A percentile compares a stretch with the other conserved stretches of the same genome.
Conservation (phyloP, 345 rosid genomes). For the Angophora floribunda region DNA sequence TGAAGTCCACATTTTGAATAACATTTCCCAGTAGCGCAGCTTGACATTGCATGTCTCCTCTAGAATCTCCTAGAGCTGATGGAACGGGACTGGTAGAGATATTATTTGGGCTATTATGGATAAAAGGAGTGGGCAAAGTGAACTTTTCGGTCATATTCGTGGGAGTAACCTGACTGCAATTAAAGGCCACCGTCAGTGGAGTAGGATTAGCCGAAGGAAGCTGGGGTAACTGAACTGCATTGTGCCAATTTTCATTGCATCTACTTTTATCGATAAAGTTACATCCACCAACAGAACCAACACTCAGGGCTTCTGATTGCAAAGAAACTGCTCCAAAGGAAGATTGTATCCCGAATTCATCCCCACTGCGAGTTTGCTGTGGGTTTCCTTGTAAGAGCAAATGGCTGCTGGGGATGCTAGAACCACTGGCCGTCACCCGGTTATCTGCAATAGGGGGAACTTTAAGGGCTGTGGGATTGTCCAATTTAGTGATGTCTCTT, state of each 20-base stretch:
- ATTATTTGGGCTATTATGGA: conserved; percentile 17
- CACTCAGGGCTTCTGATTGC: conserved; percentile 25
- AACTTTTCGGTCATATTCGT: conserved; percentile 15
- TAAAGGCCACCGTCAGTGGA: conserved; percentile 24
- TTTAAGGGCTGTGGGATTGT: neutral
- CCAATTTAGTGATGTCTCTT: conserved; percentile 10
- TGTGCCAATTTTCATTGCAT: conserved; percentile 38
- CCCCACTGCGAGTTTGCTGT: conserved; percentile 15
- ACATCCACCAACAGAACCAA: conserved; percentile 16
- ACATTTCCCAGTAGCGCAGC: conserved; percentile 26
- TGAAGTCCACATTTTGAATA: conserved; percentile 19
- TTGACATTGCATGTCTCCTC: conserved; percentile 38
- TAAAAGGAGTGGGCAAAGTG: conserved; percentile 9
- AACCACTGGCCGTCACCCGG: conserved; percentile 18
- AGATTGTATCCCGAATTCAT: conserved; percentile 28
- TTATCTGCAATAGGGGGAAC: neutral
- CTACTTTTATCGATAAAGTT: conserved; percentile 36
- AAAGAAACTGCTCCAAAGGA: conserved; percentile 25
- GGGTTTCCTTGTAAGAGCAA: conserved; percentile 27
- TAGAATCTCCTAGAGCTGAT: conserved; percentile 16
- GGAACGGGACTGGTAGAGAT: conserved; percentile 21
- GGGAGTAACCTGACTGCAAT: conserved; percentile 14
- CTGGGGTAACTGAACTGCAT: conserved; percentile 26
- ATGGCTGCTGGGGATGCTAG: conserved; percentile 31
- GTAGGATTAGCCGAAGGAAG: conserved; percentile 33